These are phyloP conservation scores for Penicillium sp. DNA, from an alignment of 2,329 filamentous ascomycete genomes.

Conservation along the genomic window DNA sequence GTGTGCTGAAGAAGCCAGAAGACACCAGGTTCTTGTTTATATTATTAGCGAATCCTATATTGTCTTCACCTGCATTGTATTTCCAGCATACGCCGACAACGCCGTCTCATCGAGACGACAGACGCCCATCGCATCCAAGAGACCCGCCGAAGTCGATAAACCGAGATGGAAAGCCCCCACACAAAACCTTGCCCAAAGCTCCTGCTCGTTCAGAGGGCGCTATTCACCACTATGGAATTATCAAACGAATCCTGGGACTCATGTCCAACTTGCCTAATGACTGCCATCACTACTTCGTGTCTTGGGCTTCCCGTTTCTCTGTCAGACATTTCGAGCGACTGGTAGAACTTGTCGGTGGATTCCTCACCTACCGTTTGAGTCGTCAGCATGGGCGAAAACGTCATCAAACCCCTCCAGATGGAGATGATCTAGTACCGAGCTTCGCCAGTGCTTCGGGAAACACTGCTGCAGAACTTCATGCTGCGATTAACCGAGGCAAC, in stretches of 20 bases:
- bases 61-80: slow-evolving; percentile 51
- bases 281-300: slow-evolving; percentile 73
- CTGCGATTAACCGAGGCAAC: slow-evolving; percentile 60
- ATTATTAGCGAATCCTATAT: slow-evolving; percentile 72
- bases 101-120: slow-evolving; percentile 22
- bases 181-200: slow-evolving; percentile 19
- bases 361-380: slow-evolving; percentile 75
- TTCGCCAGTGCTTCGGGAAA: slow-evolving; percentile 64
- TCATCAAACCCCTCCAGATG: slow-evolving; percentile 57
- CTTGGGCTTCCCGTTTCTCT: slow-evolving; percentile 73
- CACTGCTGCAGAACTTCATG: slow-evolving; percentile 69
- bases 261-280: slow-evolving; percentile 71
- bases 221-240: slow-evolving; percentile 74
- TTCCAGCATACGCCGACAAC: slow-evolving; percentile 15
- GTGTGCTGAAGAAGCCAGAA: slow-evolving; percentile 63
- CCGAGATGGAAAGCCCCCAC: slow-evolving; percentile 15
- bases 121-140: slow-evolving; percentile 31
- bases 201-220: slow-evolving; percentile 41
- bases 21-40: slow-evolving; percentile 77
- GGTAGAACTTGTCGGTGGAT: slow-evolving; percentile 75
- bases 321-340: slow-evolving; percentile 65
- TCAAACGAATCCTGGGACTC: slow-evolving; percentile 80
- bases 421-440: slow-evolving; percentile 62
- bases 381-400: slow-evolving; percentile 68
- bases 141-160: slow-evolving; percentile 18